Evolutionary conservation across 228 moss, liverwort and hornwort species (phyloP).

Genomic region (Sphagnum magellanicum): DNA sequence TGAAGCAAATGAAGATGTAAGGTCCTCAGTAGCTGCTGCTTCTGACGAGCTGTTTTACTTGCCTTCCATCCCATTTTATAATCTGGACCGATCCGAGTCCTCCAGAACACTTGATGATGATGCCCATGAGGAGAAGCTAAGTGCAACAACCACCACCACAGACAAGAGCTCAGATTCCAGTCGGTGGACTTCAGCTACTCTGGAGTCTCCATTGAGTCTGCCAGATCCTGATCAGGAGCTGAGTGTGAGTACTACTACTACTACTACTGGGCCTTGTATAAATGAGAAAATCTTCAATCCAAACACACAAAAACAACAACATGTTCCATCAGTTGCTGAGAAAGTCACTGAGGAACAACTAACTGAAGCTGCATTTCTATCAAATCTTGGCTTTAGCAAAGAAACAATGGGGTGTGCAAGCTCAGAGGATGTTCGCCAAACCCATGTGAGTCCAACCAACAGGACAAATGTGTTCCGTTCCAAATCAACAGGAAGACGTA

Average conservation of each 20-base stretch:
- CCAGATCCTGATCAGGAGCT: conserved; percentile 9
- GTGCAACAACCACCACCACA: background rate
- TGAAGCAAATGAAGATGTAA: too few species aligned
- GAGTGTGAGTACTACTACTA: background rate
- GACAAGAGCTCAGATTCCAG: background rate
- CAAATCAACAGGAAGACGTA: conserved; percentile 1
- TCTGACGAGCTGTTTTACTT: too few species aligned
- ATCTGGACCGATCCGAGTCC: too few species aligned
- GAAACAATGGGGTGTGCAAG: background rate
- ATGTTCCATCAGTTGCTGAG: conserved; percentile 16
- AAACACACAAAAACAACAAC: background rate
- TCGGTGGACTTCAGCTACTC: conserved; percentile 5
- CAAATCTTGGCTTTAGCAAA: conserved; percentile 16
- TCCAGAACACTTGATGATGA: too few species aligned
- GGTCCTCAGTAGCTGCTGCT: too few species aligned
- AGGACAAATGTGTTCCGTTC: conserved; percentile 5
- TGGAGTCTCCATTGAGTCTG: background rate
- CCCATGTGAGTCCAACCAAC: conserved; percentile 4
- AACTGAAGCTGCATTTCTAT: conserved; percentile 20
- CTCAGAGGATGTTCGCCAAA: conserved; percentile 10
- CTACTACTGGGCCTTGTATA: conserved; percentile 4
- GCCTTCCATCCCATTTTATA: too few species aligned
- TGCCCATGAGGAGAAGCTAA: too few species aligned
- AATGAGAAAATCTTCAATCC: conserved; percentile 7
- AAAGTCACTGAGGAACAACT: conserved; percentile 44